phyloP scores from a whole-genome alignment of 768 basidiomycete genomes.

The Infundibulicybe gibba region DNA sequence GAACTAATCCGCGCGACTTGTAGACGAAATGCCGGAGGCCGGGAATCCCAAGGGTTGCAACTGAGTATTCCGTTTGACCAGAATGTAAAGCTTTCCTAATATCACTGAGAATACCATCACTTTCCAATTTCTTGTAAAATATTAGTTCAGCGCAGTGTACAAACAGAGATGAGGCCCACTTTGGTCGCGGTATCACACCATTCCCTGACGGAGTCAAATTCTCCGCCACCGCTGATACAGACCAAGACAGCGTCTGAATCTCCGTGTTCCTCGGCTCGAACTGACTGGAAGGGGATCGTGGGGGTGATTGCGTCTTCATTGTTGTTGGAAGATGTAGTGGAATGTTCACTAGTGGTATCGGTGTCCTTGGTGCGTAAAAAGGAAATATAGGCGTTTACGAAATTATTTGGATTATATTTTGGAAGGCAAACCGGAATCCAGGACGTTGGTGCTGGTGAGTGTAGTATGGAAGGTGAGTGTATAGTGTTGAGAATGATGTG shows the following conservation, averaged over 20 bases:
- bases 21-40: slow-evolving; percentile 94
- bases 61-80: slow-evolving; percentile 58
- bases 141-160: slow-evolving; percentile 1
- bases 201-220: slow-evolving; percentile 77
- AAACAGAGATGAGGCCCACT: slow-evolving; percentile 28
- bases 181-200: slow-evolving; percentile 71
- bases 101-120: slow-evolving; percentile 51
- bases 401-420: slow-evolving; percentile 85
- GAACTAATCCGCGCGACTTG: slow-evolving; percentile 86
- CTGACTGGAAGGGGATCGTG: neutral
- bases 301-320: slow-evolving; percentile 4
- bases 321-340: neutral
- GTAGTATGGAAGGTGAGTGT: slow-evolving; percentile 73
- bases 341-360: slow-evolving; percentile 4
- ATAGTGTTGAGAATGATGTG: slow-evolving; percentile 93
- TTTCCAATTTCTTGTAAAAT: slow-evolving; percentile 55
- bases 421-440: slow-evolving; percentile 97
- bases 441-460: slow-evolving; percentile 76
- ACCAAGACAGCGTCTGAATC: slow-evolving; percentile 60
- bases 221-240: slow-evolving; percentile 76
- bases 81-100: slow-evolving; percentile 44
- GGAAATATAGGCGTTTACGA: slow-evolving; percentile 88
- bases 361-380: slow-evolving; percentile 42
- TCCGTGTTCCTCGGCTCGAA: neutral
- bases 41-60: slow-evolving; percentile 79